Evolutionary conservation across 192 early-diverging fungal species (phyloP), one percentile per base, ranked within the genome.

Genomic region (Backusella macrospora): DNA sequence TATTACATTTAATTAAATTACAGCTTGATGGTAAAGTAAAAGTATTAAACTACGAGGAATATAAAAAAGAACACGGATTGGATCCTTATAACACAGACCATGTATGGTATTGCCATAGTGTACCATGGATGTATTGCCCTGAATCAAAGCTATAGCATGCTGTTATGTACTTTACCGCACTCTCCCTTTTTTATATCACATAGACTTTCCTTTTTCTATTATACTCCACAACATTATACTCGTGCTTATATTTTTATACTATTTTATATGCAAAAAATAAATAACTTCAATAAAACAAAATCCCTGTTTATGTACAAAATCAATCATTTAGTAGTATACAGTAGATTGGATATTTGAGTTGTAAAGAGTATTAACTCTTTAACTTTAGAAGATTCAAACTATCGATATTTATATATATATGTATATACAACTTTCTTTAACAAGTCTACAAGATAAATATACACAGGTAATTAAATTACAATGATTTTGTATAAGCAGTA

Each of bases 11-110:
- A 18, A 66, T 66, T 3, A 66, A 66, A 18, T 39, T 42, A 42
- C 18, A 66, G n/a, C n/a, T 43, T 0, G 65, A 66, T 10, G 65
- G 65, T 12, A 66, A 21, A 66, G 65, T 26, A 12, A n/a, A 66
- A 10, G 38, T n/a, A 5, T n/a, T 66, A 9, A 43, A 39, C 38
- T 66, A 66, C 12, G 65, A 66, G 7, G 21, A 39, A 5, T 66
- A 40, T 23, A 43, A n/a, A 43, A 39, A 66, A 18, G 39, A 21
- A 38, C 43, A 37, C 9, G 65, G 65, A 21, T n/a, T 26, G 21
- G 38, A 66, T 66, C 65, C 65, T 21, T 66, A 66, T 23, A 40
- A 66, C 18, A 40, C 65, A 18, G 40, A 40, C 18, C 37, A 66
- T 21, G 18, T 66, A 23, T 23, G 7, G 7, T 66, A 38, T 18